Conservation (phyloP, 192 early-diverging fungal species). For the Backusella sp. region DNA sequence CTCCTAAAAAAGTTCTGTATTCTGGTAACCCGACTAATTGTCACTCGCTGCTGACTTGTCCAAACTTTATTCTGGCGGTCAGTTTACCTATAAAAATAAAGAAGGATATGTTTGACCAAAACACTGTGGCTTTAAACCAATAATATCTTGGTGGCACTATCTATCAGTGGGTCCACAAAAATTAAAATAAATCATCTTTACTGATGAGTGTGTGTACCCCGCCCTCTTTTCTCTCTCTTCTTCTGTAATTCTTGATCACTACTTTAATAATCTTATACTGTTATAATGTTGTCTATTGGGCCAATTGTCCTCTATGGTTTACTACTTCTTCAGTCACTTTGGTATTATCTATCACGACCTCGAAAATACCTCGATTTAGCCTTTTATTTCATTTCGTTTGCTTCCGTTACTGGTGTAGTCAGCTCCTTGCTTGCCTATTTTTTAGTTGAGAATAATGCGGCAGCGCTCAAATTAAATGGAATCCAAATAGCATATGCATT, state of each 20-base stretch:
- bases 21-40: neutral
- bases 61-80: neutral
- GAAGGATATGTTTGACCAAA: neutral
- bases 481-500: neutral
- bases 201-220: neutral
- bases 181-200: neutral
- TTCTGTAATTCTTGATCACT: neutral
- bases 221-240: neutral
- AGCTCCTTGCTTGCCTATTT: neutral
- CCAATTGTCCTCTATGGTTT: neutral
- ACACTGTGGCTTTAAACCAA: neutral
- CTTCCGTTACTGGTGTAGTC: neutral
- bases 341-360: neutral
- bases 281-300: neutral
- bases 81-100: too few species aligned
- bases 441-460: neutral
- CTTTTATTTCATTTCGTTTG: neutral
- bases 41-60: neutral
- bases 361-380: neutral
- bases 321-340: neutral
- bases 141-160: neutral
- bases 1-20: neutral
- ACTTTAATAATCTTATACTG: too few species aligned
- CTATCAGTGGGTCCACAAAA: neutral
- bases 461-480: neutral